Conservation (phyloP, 495 filamentous ascomycete species). For the Penicillium verhagenii region DNA sequence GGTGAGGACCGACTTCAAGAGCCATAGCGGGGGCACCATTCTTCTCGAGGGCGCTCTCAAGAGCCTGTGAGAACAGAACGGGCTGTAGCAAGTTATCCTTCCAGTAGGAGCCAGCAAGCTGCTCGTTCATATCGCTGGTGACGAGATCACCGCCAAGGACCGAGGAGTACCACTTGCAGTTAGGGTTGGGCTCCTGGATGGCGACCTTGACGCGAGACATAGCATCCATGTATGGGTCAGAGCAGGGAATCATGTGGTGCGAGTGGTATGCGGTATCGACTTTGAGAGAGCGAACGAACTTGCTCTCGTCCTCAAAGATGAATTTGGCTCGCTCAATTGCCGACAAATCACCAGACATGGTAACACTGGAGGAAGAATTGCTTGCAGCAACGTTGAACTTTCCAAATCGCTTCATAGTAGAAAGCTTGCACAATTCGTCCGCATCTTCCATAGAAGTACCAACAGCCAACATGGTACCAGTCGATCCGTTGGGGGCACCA, state of each 20-base stretch:
- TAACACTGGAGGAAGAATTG: slow-evolving; percentile 33
- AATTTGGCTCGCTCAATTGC: slow-evolving; percentile 23
- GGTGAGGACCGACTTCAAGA: slow-evolving; percentile 19
- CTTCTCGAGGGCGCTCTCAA: neutral
- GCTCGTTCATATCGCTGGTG: neutral
- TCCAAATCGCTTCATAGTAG: neutral
- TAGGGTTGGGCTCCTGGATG: neutral
- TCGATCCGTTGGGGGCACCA: slow-evolving; percentile 15
- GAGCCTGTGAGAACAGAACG: neutral
- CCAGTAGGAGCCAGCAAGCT: slow-evolving; percentile 1
- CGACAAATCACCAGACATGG: slow-evolving; percentile 31
- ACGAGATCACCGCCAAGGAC: slow-evolving; percentile 22
- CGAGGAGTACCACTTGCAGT: neutral
- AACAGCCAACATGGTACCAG: slow-evolving; percentile 54
- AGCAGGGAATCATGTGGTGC: neutral
- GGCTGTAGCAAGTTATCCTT: neutral
- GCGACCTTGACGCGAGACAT: neutral
- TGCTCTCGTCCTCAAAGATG: slow-evolving; percentile 7
- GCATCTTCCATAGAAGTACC: slow-evolving; percentile 45
- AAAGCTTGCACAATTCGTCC: slow-evolving; percentile 23
- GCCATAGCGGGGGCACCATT: neutral
- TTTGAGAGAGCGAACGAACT: slow-evolving; percentile 35
- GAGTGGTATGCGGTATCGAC: slow-evolving; percentile 12
- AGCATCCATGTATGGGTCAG: neutral
- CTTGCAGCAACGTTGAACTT: slow-evolving; percentile 22